phyloP scores from a whole-genome alignment of 2,329 filamentous ascomycete genomes.

The Penicillium sp. region DNA sequence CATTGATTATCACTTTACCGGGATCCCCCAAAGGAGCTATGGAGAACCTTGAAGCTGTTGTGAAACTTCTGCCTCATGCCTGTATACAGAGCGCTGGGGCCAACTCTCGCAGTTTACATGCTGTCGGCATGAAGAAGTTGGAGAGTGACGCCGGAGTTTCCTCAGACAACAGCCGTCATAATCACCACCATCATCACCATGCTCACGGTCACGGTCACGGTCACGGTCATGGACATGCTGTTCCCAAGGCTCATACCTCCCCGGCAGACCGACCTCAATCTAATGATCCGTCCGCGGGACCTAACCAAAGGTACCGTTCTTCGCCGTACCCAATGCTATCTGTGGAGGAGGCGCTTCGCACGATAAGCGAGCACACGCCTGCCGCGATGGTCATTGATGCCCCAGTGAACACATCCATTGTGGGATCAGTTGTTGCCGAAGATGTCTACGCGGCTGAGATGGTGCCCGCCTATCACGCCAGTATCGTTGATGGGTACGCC shows the following conservation, averaged over 20 bases:
- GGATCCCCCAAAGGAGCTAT: conserved; percentile 93
- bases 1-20: conserved; percentile 83
- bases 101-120: conserved; percentile 76
- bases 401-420: conserved; percentile 64
- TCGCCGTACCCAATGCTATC: conserved; percentile 92
- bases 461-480: conserved; percentile 91
- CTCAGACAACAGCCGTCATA: conserved; percentile 30
- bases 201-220: conserved; percentile 60
- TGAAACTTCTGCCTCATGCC: conserved; percentile 93
- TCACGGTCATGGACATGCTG: conserved; percentile 63
- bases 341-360: conserved; percentile 74
- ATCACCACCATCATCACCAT: conserved; percentile 52
- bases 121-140: conserved; percentile 77
- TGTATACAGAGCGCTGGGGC: conserved; percentile 83
- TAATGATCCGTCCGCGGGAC: conserved; percentile 60
- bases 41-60: conserved; percentile 85
- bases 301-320: conserved; percentile 70
- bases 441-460: conserved; percentile 77
- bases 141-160: conserved; percentile 76
- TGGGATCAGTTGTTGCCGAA: conserved; percentile 78
- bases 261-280: conserved; percentile 59
- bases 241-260: conserved; percentile 71
- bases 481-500: conserved; percentile 96
- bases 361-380: conserved; percentile 74
- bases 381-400: conserved; percentile 56